phyloP scores from a whole-genome alignment of 228 moss, liverwort and hornwort genomes.

The Sphagnum fallax region DNA sequence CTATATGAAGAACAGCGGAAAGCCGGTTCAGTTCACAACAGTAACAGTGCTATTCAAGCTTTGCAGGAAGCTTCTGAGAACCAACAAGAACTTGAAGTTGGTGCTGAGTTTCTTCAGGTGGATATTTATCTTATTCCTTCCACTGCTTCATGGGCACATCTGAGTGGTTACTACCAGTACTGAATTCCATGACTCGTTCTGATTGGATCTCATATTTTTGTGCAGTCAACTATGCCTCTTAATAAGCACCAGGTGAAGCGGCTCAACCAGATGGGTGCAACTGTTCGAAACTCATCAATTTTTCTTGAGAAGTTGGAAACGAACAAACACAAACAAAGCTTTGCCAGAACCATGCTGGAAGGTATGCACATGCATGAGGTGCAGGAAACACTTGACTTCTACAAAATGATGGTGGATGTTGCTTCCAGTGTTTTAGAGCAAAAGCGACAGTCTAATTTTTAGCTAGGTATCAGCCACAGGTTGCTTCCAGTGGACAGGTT shows the following conservation, averaged over 20 bases:
- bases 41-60: slow-evolving; percentile 51
- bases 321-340: slow-evolving; percentile 45
- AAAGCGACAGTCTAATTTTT: slow-evolving; percentile 6
- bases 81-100: slow-evolving; percentile 56
- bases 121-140: not conserved
- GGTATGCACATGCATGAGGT: slow-evolving; percentile 60
- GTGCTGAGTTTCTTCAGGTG: slow-evolving; percentile 68
- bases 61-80: slow-evolving; percentile 28
- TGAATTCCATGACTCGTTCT: not conserved
- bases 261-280: slow-evolving; percentile 85
- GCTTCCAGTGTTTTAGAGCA: slow-evolving; percentile 52
- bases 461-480: too few species aligned
- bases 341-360: slow-evolving; percentile 61
- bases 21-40: slow-evolving; percentile 48
- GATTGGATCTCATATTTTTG: not conserved
- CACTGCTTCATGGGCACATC: not conserved
- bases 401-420: slow-evolving; percentile 78
- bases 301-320: slow-evolving; percentile 58
- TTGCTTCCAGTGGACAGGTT: too few species aligned
- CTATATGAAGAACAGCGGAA: slow-evolving; percentile 59
- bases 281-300: slow-evolving; percentile 73
- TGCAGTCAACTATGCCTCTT: slow-evolving; percentile 61
- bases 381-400: slow-evolving; percentile 67
- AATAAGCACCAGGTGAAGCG: slow-evolving; percentile 79
- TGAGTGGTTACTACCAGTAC: not conserved